Base-by-base conservation (phyloP, 2,329 filamentous ascomycete genomes). In the Colletotrichum gigasporum region DNA sequence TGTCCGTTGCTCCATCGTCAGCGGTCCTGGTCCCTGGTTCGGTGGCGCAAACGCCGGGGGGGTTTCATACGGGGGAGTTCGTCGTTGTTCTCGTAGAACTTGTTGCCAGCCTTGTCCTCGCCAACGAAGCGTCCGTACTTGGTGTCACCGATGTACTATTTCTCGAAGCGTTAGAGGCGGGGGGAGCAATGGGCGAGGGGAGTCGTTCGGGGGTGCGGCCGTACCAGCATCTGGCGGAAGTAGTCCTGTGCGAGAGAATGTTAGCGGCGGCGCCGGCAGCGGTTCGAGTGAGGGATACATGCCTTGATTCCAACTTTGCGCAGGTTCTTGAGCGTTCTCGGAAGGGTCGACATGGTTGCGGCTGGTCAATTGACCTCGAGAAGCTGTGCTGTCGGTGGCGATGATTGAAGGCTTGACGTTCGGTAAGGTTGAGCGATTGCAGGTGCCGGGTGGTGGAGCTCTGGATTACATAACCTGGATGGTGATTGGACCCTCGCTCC, bases 21-120 rank as follows among this genome's bases (percentile, higher is more conserved):
- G 56, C 56, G n/a, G n/a, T n/a, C 30, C 37, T 45, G 70, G 24
- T 69, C 55, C 53, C 48, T 8, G 28, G 16, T 3, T 35, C 20
- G 34, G n/a, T 18, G 22, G 24, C 35, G 37, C 42, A n/a, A 73
- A 20, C 11, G 20, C 41, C 11, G 9, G 32, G 39, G 53, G 28
- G 16, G n/a, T 22, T 30, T 70, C 91, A 76, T 84, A 97, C 93
- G 84, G 63, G 96, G 96, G 65, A 99, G 86, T 80, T 99, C 96
- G 77, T 98, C 94, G 74, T 88, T 80, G 84, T 99, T 97, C 86
- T 99, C 96, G 78, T 88, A 99, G 86, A 87, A 99, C 83, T 97
- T 98, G 89, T 99, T 99, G 79, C 96, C 96, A 77, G 90, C 96
- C 79, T 90, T 88, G 83, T 99, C 96, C 74, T 83, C 87, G 72